Conservation (phyloP, 805 yeast species). For the Lipomyces oligophaga region DNA sequence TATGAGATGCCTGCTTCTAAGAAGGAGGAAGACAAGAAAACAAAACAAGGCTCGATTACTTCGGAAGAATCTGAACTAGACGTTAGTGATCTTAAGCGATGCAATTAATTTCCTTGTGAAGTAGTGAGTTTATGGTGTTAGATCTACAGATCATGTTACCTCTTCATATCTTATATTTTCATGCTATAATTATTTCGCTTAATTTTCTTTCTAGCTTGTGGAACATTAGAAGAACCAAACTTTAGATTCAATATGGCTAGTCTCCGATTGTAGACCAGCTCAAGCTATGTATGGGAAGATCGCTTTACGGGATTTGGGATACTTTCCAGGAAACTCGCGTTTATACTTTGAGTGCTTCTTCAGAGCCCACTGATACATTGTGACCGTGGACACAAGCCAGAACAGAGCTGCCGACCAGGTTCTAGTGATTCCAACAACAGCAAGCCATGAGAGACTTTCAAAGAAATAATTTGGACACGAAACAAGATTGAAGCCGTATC, state of each 20-base stretch:
- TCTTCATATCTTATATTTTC: no score
- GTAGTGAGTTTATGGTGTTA: no score
- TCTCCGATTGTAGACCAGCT: no score
- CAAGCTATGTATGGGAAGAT: constrained; percentile 68
- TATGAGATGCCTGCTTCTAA: neutral
- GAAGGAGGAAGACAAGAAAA: neutral
- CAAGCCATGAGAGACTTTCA: constrained; percentile 73
- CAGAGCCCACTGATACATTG: constrained; percentile 91
- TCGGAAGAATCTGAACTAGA: no score
- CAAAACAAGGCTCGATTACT: no score
- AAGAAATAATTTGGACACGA: constrained; percentile 93
- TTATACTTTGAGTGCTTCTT: constrained; percentile 72
- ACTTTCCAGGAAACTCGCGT: constrained; percentile 62
- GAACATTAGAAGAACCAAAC: no score
- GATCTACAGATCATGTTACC: no score
- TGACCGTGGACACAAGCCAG: constrained; percentile 64
- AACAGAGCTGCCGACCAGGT: constrained; percentile 60
- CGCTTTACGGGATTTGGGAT: constrained; percentile 75
- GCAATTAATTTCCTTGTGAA: no score
- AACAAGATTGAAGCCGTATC: constrained; percentile 75
- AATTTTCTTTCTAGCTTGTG: no score
- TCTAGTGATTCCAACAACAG: constrained; percentile 65
- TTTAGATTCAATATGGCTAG: no score
- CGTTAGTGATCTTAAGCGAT: no score
- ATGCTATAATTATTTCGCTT: no score